Percentiles rank a stretch among this genome's conserved stretches.
phyloP scores from a whole-genome alignment of 2,329 filamentous ascomycete genomes.

The Alternaria ventricosa region DNA sequence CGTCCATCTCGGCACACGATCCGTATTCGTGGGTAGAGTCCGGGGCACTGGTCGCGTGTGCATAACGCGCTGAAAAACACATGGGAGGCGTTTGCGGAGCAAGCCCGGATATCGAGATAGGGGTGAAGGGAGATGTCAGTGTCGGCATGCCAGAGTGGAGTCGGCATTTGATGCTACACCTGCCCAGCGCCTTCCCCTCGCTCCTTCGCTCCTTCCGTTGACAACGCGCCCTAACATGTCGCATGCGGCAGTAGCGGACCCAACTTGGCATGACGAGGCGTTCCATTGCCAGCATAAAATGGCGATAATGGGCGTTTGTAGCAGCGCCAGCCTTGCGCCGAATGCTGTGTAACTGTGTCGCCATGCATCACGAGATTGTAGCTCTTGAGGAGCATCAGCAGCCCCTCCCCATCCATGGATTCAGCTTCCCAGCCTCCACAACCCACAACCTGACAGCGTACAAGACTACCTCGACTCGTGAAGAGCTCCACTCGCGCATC shows the following conservation, averaged over 20 bases:
- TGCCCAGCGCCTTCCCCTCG: background rate
- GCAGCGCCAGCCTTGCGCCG: background rate
- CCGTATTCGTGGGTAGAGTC: slow-evolving; percentile 11
- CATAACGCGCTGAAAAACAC: slow-evolving; percentile 2
- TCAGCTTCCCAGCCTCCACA: slow-evolving; percentile 46
- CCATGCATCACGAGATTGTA: slow-evolving; percentile 55
- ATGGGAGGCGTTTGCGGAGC: background rate
- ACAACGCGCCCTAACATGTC: slow-evolving; percentile 10
- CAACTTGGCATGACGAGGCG: background rate
- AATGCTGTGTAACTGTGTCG: slow-evolving; percentile 14
- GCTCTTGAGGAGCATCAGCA: slow-evolving; percentile 54
- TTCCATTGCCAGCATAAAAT: background rate
- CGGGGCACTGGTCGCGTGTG: slow-evolving; percentile 14
- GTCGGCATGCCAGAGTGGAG: background rate
- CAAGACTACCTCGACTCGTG: slow-evolving; percentile 35
- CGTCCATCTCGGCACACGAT: slow-evolving; percentile 8
- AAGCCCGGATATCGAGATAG: background rate
- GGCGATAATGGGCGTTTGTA: background rate
- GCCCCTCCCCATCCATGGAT: slow-evolving; percentile 45
- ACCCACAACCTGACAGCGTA: slow-evolving; percentile 53
- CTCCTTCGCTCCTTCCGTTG: background rate
- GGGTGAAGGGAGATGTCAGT: background rate
- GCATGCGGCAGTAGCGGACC: slow-evolving; percentile 4
- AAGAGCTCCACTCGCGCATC: slow-evolving; percentile 50
- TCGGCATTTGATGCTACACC: background rate